phyloP scores from a whole-genome alignment of 148 eudicot species.

The Chenopodium album region DNA sequence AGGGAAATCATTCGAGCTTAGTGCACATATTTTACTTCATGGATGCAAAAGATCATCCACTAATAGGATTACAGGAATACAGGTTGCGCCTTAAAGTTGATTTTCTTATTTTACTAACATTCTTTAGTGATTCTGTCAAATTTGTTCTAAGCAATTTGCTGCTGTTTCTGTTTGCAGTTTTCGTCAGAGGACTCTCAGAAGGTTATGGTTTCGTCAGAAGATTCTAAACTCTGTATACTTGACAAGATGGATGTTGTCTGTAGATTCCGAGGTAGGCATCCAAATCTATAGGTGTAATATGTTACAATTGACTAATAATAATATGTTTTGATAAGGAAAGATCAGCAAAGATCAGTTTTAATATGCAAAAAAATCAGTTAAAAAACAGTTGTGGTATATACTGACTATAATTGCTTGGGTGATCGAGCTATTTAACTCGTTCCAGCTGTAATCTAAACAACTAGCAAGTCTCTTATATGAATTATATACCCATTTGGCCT shows the following conservation, averaged over 20 bases:
- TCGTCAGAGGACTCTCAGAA: conserved; percentile 40
- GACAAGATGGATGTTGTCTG: conserved; percentile 54
- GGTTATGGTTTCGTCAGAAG: conserved; percentile 63
- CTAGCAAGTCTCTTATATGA: neutral
- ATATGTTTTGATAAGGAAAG: too few species aligned
- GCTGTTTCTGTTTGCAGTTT: conserved; percentile 44
- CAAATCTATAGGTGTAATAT: neutral
- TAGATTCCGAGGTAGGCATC: conserved; percentile 60
- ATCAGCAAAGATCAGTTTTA: neutral
- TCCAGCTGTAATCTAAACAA: neutral
- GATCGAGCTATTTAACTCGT: neutral
- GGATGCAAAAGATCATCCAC: conserved; percentile 45
- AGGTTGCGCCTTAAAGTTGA: conserved; percentile 38
- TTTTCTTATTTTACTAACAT: neutral
- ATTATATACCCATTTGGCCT: neutral
- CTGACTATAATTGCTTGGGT: neutral
- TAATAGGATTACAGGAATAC: conserved; percentile 65
- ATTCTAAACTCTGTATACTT: conserved; percentile 63
- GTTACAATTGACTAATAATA: neutral
- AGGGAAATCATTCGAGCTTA: conserved; percentile 46
- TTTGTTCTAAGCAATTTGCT: conserved; percentile 17
- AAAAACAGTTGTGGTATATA: neutral
- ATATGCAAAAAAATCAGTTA: too few species aligned
- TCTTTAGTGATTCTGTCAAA: neutral
- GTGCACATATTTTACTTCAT: conserved; percentile 37